Conservation (phyloP, 257 asterid genomes). For the Plectranthus barbatus region DNA sequence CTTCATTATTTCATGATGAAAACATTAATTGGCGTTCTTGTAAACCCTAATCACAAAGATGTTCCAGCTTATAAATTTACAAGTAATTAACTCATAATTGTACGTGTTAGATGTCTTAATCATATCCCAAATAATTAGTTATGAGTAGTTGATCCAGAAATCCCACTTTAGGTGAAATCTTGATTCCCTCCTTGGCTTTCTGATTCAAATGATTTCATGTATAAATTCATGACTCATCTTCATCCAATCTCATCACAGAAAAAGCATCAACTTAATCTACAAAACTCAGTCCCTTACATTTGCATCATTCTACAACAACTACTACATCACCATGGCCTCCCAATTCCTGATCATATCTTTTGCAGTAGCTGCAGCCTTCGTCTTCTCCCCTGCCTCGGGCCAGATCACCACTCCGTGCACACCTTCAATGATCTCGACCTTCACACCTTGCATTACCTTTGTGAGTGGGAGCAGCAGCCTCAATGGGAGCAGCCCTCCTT, state of each 20-base stretch:
- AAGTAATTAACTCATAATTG: too few species aligned
- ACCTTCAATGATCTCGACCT: conserved; percentile 45
- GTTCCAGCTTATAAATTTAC: not conserved
- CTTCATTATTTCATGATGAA: too few species aligned
- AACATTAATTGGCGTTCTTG: not conserved
- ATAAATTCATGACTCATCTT: conserved; percentile 26
- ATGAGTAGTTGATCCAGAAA: conserved; percentile 33
- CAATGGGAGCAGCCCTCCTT: conserved; percentile 39
- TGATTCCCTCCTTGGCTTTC: not conserved
- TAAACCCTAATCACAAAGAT: not conserved
- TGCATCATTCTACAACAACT: too few species aligned
- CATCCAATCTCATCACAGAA: conserved; percentile 2
- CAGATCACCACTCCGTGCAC: conserved; percentile 52
- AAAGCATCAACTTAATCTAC: not conserved
- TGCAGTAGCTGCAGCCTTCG: conserved; percentile 13
- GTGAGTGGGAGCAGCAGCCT: conserved; percentile 22
- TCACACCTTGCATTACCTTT: conserved; percentile 46
- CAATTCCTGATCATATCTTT: conserved; percentile 14
- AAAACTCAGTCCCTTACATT: not conserved
- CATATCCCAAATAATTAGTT: conserved; percentile 22
- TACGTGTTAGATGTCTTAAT: not conserved
- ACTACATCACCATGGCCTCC: conserved; percentile 12
- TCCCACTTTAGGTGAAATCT: conserved; percentile 14
- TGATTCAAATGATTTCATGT: conserved; percentile 9
- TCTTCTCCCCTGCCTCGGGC: conserved; percentile 19